These are phyloP conservation scores for Starmerella tilneyi DNA, from an alignment of 805 yeast genomes.

Conservation along the genomic window DNA sequence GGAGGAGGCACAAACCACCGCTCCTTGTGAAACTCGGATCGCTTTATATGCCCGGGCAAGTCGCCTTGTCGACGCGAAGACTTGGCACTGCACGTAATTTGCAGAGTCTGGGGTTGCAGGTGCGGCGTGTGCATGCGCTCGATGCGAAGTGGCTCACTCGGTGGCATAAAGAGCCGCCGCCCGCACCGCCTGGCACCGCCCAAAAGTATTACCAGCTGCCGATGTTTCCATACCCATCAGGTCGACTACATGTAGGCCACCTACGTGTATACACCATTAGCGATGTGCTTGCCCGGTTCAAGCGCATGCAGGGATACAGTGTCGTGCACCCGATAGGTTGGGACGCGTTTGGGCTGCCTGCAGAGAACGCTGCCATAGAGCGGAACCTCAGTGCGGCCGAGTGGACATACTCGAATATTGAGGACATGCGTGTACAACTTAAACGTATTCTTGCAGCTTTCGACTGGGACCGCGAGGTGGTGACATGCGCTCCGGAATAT, in stretches of 20 bases:
- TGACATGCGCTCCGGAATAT: conserved; percentile 78
- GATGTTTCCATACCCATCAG: conserved; percentile 97
- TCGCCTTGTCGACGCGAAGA: not conserved
- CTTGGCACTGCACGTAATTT: too few species aligned
- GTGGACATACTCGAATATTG: conserved; percentile 80
- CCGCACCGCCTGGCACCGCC: not conserved
- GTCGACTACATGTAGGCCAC: conserved; percentile 87
- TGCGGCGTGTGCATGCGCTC: conserved; percentile 14
- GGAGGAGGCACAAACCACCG: too few species aligned
- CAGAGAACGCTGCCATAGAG: conserved; percentile 95
- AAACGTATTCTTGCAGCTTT: conserved; percentile 67
- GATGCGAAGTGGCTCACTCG: conserved; percentile 29
- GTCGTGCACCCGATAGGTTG: conserved; percentile 98
- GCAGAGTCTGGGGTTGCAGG: not conserved
- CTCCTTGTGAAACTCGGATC: too few species aligned
- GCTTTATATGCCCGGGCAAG: too few species aligned
- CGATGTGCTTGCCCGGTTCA: conserved; percentile 70
- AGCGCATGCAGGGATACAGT: conserved; percentile 60
- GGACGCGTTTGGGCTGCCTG: conserved; percentile 98
- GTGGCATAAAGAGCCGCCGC: conserved; percentile 21
- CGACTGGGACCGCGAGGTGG: conserved; percentile 86
- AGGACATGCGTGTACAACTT: conserved; percentile 78
- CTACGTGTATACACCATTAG: conserved; percentile 84
- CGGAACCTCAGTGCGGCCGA: conserved; percentile 62
- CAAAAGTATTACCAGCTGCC: conserved; percentile 56